Evolutionary conservation across 192 early-diverging fungal genomes (phyloP), one percentile per base, ranked within the genome.

Genomic region (Backusella australiensis): DNA sequence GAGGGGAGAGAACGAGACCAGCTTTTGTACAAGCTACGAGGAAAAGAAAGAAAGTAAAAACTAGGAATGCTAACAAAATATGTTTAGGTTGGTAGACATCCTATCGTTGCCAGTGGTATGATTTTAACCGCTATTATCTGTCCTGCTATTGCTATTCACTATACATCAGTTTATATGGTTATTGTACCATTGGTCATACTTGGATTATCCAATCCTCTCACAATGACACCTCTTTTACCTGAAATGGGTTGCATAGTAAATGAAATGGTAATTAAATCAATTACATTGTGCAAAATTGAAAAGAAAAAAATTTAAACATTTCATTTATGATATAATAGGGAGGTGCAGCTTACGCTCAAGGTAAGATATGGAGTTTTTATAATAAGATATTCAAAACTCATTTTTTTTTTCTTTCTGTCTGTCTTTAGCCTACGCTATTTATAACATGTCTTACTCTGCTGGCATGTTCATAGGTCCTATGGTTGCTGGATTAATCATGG

Each of bases 371-470:
- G 1, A 15, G 6, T 17, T 53, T 23, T 26, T n/a, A 46, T 56
- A 26, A 15, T 42, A 26, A 26, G 11, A 17, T 32, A 7, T 6
- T 34, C 15, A 66, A 26, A 63, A 63, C 56, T 63, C n/a, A 52
- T 34, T n/a, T 34, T 66, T 12, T n/a, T 41, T 35, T 29, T 32
- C 32, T 32, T 29, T 32, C 32, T 32, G 32, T 3, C 2, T 32
- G 32, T 2, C 7, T 26, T 44, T 42, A 72, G 88, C 90, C 3
- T 93, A 93, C 79, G 91, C 91, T 7, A 77, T 94, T 42, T 93
- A 90, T 78, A 94, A 93, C 77, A 91, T 93, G 79, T 87, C 91
- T 0, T 94, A 91, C 66, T 90, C 91, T 26, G 76, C 89, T n/a
- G 91, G 91, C 15, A 91, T 93, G 85, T 89, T 93, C 53, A 75